Evolutionary conservation across 495 filamentous ascomycete genomes (phyloP).

Genomic region (Penicillium antarcticum): DNA sequence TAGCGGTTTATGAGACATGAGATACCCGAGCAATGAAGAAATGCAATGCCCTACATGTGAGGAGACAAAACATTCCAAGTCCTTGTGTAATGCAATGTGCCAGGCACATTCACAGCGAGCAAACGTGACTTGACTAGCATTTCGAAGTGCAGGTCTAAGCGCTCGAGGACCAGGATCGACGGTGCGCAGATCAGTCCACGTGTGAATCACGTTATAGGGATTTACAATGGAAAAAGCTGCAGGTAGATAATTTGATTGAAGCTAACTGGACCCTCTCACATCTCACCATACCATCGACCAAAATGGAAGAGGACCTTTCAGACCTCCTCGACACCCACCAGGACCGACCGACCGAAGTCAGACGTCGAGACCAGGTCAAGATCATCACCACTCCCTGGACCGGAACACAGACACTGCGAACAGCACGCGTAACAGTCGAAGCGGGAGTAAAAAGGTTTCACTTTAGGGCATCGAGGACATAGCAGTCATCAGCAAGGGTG

Average conservation of each 20-base stretch:
- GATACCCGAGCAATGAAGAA: slow-evolving; percentile 2
- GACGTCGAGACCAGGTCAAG: slow-evolving; percentile 58
- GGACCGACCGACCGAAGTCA: slow-evolving; percentile 61
- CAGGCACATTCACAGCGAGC: too few species aligned
- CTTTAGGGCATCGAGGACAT: slow-evolving; percentile 69
- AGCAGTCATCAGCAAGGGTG: slow-evolving; percentile 70
- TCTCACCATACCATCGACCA: not conserved
- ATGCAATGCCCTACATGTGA: too few species aligned
- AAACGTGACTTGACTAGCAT: too few species aligned
- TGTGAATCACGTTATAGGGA: too few species aligned
- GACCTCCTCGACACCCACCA: slow-evolving; percentile 69
- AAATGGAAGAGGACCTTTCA: slow-evolving; percentile 54
- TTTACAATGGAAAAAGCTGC: too few species aligned
- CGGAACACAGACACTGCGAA: slow-evolving; percentile 25
- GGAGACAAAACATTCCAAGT: too few species aligned
- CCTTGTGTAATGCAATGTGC: too few species aligned
- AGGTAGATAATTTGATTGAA: too few species aligned
- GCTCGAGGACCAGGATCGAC: too few species aligned
- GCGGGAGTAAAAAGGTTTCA: slow-evolving; percentile 63
- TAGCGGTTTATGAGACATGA: slow-evolving; percentile 8
- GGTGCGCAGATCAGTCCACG: too few species aligned
- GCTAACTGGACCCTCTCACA: not conserved
- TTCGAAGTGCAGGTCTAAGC: too few species aligned
- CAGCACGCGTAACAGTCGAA: slow-evolving; percentile 38
- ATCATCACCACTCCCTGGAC: slow-evolving; percentile 71